Evolutionary conservation across 371 early-diverging fungal genomes (phyloP).

Genomic region (Mucor lusitanicus): DNA sequence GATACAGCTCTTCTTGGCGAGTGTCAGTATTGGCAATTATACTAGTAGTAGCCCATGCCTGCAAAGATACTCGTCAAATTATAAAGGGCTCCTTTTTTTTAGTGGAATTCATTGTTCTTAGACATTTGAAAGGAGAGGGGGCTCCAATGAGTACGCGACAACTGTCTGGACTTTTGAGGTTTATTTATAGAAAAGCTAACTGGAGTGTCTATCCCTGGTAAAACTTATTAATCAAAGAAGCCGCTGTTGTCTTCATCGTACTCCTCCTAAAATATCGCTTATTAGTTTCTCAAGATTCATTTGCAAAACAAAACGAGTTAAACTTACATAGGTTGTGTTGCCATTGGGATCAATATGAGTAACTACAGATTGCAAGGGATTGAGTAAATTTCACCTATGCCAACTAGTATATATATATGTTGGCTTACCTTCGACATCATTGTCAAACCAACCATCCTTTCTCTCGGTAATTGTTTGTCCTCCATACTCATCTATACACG

Average conservation of each 20-base stretch:
- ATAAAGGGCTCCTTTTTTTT: too few relatives aligned
- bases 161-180: neutral
- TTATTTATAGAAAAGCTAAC: slow-evolving; percentile 8
- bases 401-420: neutral
- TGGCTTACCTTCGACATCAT: slow-evolving; percentile 27
- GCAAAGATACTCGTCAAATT: too few relatives aligned
- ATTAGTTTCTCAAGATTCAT: neutral
- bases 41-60: too few relatives aligned
- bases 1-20: too few relatives aligned
- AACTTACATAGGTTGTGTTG: slow-evolving; percentile 31
- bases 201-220: neutral
- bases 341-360: slow-evolving; percentile 35
- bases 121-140: neutral
- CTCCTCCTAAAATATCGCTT: slow-evolving; percentile 8
- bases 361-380: slow-evolving; percentile 2
- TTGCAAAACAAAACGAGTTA: neutral
- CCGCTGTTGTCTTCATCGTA: slow-evolving; percentile 25
- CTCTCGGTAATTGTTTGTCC: slow-evolving; percentile 28
- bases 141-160: neutral
- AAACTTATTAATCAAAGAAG: slow-evolving; percentile 22
- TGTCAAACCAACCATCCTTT: slow-evolving; percentile 37
- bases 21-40: too few relatives aligned
- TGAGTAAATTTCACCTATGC: neutral
- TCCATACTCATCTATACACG: slow-evolving; percentile 35
- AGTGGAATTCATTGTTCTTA: neutral